Percentiles rank a stretch among this genome's conserved stretches.
phyloP scores from a whole-genome alignment of 2,329 filamentous ascomycete genomes.

The Aspergillus carbonarius region DNA sequence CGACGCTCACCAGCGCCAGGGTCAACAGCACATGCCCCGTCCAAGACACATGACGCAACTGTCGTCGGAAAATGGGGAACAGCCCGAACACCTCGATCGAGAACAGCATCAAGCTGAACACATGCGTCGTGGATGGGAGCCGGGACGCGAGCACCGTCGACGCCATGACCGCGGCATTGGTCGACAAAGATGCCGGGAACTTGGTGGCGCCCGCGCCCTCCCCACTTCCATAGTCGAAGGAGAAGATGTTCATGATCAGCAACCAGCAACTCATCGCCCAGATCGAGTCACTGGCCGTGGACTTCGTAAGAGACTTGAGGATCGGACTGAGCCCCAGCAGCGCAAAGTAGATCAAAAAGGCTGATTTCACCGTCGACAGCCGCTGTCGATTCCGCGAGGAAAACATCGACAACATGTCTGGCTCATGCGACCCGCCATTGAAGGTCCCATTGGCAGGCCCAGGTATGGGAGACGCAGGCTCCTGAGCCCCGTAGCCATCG shows the following conservation, averaged over 20 bases:
- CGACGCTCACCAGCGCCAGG: conserved; percentile 70
- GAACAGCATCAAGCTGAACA: conserved; percentile 93
- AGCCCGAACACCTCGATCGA: conserved; percentile 96
- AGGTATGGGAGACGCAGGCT: conserved; percentile 24
- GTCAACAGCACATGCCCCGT: conserved; percentile 77
- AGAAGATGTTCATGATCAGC: conserved; percentile 92
- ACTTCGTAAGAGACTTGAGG: conserved; percentile 90
- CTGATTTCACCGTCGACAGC: conserved; percentile 84
- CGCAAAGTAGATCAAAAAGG: conserved; percentile 87
- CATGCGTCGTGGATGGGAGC: conserved; percentile 84
- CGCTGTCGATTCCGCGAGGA: conserved; percentile 61
- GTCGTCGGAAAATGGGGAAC: conserved; percentile 94
- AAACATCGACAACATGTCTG: conserved; percentile 34
- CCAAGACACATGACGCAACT: conserved; percentile 79
- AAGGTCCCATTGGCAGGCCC: conserved; percentile 19
- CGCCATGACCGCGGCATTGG: conserved; percentile 95
- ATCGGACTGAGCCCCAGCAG: conserved; percentile 91
- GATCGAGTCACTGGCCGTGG: conserved; percentile 90
- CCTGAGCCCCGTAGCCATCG: conserved; percentile 52
- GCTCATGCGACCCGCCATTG: conserved; percentile 25
- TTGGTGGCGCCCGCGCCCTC: conserved; percentile 45
- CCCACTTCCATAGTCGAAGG: conserved; percentile 86
- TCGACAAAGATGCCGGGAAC: conserved; percentile 69
- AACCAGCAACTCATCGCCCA: conserved; percentile 97
- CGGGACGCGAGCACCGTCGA: conserved; percentile 90